Evolutionary conservation across 2,329 filamentous ascomycete species (phyloP), one percentile per base, ranked within the genome.

Genomic region (Penicillium rolfsii): DNA sequence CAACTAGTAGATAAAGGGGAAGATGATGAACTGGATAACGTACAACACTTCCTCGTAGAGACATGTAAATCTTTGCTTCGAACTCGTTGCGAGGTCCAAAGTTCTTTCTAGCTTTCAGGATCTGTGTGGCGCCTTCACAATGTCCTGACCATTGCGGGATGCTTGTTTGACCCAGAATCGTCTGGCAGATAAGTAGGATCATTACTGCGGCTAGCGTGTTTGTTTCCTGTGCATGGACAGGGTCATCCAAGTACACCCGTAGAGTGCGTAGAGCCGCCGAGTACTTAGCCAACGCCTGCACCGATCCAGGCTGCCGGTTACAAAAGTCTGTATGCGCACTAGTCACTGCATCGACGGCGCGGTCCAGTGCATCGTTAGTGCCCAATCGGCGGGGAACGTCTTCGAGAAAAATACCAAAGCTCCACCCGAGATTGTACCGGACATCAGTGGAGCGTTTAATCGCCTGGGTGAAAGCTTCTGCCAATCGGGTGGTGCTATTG

Each of bases 321-420:
- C 71, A 73, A 40, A 73, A 72, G 9, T 64, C 54, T 8, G 68
- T 59, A 52, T 77, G 72, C 0, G 73, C 68, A 14, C 63, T 68
- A 9, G 73, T 59, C 7, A 78, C 45, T 1, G 72, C 70, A 49
- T 73, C 71, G 2, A 74, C 69, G 7, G 76, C 69, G 6, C 77
- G 74, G 61, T 83, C 81, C 0, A 85, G 71, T 1, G 81, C 81
- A 50, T 74, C 72, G 49, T 81, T 84, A 11, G 61, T 70, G 1
- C 82, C 83, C 1, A 84, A 64, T 0, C 81, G 78, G 38, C 67
- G 66, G 0, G 83, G 83, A 0, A 84, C 69, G n/a, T 81, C 73
- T 1, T 71, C 69, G 11, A 84, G 66, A 62, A 81, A 84, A 0
- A 68, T 64, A 0, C 82, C 83, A 61, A 82, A 84, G 14, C 71